Conservation (phyloP, 2,329 filamentous ascomycete genomes). For the Neopestalotiopsis sp. region DNA sequence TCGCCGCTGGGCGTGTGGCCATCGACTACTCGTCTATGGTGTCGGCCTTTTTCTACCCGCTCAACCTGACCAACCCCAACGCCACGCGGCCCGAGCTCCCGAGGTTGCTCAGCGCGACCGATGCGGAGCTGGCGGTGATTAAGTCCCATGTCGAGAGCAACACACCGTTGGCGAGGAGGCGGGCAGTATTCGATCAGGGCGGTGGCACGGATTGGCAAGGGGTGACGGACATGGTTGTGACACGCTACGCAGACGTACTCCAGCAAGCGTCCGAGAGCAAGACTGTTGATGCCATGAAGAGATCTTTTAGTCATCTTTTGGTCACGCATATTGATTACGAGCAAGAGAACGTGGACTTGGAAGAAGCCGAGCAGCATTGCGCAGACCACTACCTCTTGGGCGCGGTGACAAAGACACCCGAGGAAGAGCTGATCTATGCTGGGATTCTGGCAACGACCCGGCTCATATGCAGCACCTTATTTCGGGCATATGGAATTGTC, state of each 20-base stretch:
- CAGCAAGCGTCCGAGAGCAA: slow-evolving; percentile 40
- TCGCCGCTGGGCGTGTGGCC: slow-evolving; percentile 45
- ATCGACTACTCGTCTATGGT: slow-evolving; percentile 59
- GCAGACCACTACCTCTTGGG: slow-evolving; percentile 47
- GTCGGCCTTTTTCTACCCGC: slow-evolving; percentile 55
- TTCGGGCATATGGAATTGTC: slow-evolving; percentile 34
- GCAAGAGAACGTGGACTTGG: slow-evolving; percentile 37
- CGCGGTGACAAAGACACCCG: slow-evolving; percentile 37
- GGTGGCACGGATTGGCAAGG: slow-evolving; percentile 67
- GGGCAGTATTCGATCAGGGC: background rate
- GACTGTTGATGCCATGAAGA: slow-evolving; percentile 28
- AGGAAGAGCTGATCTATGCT: slow-evolving; percentile 51
- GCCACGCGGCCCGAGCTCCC: slow-evolving; percentile 37
- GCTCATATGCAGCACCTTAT: slow-evolving; percentile 32
- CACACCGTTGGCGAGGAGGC: slow-evolving; percentile 32
- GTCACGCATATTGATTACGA: slow-evolving; percentile 51
- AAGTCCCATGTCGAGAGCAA: slow-evolving; percentile 47
- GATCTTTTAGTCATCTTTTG: slow-evolving; percentile 45
- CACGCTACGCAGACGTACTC: slow-evolving; percentile 65
- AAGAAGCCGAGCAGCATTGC: slow-evolving; percentile 52
- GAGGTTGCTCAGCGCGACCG: slow-evolving; percentile 36
- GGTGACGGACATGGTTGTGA: slow-evolving; percentile 68
- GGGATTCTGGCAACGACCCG: slow-evolving; percentile 39
- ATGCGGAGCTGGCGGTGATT: slow-evolving; percentile 40
- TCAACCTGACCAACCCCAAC: slow-evolving; percentile 53